Evolutionary conservation across 306 rosid species (phyloP).

Genomic region (Astragalus glycyphyllos): DNA sequence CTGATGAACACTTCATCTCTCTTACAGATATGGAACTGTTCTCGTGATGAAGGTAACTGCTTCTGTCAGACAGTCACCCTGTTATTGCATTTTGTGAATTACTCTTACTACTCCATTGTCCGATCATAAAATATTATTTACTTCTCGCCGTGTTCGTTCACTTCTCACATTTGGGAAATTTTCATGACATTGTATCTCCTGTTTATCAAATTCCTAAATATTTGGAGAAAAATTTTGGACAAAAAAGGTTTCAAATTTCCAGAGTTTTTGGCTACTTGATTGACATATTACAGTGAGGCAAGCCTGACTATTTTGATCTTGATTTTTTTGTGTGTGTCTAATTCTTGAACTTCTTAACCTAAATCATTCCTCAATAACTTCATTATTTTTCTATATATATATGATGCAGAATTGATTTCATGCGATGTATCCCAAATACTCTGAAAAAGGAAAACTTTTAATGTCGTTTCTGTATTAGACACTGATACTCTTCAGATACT

Average conservation of each 20-base stretch:
- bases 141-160: constrained; percentile 20
- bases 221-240: background rate
- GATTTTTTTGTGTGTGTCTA: too few relatives aligned
- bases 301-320: background rate
- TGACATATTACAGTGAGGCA: background rate
- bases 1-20: constrained; percentile 54
- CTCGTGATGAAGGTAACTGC: constrained; percentile 84
- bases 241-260: background rate
- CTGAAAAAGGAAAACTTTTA: too few relatives aligned
- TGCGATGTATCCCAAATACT: too few relatives aligned
- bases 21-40: constrained; percentile 94
- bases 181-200: constrained; percentile 20
- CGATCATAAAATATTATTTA: background rate
- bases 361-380: too few relatives aligned
- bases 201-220: background rate
- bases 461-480: too few relatives aligned
- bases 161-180: constrained; percentile 11
- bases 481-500: too few relatives aligned
- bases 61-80: constrained; percentile 4
- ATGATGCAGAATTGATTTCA: too few relatives aligned
- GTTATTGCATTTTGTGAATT: constrained; percentile 23
- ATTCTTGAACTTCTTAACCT: too few relatives aligned
- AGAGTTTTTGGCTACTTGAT: background rate
- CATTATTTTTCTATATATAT: too few relatives aligned
- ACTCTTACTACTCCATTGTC: constrained; percentile 11